Conservation (phyloP, 148 eudicot species). For the Nepenthes mirabilis region DNA sequence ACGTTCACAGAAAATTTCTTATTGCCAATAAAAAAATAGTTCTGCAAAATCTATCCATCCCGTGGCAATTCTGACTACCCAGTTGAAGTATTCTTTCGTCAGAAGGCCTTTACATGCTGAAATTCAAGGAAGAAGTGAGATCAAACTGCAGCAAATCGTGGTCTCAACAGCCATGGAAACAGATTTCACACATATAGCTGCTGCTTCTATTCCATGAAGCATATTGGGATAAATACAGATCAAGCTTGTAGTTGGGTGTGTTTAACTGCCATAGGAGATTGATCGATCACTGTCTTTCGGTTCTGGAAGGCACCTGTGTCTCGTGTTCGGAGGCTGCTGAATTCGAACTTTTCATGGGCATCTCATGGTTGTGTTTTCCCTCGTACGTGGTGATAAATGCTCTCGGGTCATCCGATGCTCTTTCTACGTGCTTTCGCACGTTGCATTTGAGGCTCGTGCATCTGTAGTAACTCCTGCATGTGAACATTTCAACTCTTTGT, state of each 20-base stretch:
- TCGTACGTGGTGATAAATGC: slow-evolving; percentile 49
- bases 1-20: no score
- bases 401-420: slow-evolving; percentile 45
- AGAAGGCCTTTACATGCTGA: no score
- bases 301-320: background rate
- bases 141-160: no score
- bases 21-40: no score
- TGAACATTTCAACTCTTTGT: background rate
- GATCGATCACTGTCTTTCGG: background rate
- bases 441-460: slow-evolving; percentile 44
- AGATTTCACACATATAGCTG: no score
- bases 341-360: slow-evolving; percentile 13
- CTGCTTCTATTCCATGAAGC: no score
- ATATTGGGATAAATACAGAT: no score
- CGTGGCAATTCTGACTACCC: no score
- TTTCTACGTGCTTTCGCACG: slow-evolving; percentile 49
- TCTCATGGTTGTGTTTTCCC: slow-evolving; percentile 41
- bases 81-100: no score
- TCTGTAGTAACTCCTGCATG: slow-evolving; percentile 32
- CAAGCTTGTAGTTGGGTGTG: background rate
- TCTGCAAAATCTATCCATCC: no score
- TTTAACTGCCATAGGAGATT: background rate
- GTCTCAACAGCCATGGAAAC: no score
- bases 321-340: slow-evolving; percentile 7
- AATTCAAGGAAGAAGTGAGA: no score